Evolutionary conservation across 2,329 filamentous ascomycete genomes (phyloP).

Genomic region (Cytospora paraplurivora): DNA sequence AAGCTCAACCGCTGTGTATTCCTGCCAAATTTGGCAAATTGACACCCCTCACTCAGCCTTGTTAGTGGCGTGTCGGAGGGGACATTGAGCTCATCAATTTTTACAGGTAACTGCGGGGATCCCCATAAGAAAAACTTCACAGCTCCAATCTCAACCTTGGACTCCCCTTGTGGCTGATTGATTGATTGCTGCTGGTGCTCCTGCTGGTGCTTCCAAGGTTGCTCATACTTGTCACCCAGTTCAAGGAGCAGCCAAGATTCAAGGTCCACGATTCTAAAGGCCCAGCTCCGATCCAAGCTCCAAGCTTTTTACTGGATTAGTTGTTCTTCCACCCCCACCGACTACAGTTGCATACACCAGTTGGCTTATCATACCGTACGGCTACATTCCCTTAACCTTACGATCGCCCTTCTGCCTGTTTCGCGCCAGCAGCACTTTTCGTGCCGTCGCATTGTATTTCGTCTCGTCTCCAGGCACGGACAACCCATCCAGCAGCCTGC

Average conservation of each 20-base stretch:
- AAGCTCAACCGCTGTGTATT: neutral
- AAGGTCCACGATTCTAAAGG: too few relatives aligned
- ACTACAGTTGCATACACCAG: neutral
- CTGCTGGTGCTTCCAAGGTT: slow-evolving; percentile 3
- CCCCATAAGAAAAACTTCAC: slow-evolving; percentile 20
- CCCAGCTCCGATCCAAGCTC: neutral
- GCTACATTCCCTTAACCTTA: neutral
- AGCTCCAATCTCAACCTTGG: slow-evolving; percentile 11
- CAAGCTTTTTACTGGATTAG: neutral
- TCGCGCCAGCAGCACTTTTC: neutral
- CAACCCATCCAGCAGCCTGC: slow-evolving; percentile 8
- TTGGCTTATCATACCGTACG: neutral
- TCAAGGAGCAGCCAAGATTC: slow-evolving; percentile 8
- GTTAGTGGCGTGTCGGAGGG: slow-evolving; percentile 13
- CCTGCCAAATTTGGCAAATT: slow-evolving; percentile 2
- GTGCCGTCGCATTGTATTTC: neutral
- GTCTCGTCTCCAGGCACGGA: slow-evolving; percentile 14
- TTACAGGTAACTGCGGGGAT: slow-evolving; percentile 22
- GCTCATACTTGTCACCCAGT: slow-evolving; percentile 1
- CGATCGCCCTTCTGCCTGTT: slow-evolving; percentile 5
- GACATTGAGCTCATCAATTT: slow-evolving; percentile 11
- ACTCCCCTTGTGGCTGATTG: slow-evolving; percentile 9
- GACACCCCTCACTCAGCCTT: slow-evolving; percentile 13
- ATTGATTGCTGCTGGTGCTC: neutral
- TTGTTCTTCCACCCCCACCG: neutral